These are phyloP conservation scores for Trichoderma guizhouense DNA, from an alignment of 2,329 filamentous ascomycete genomes.

Conservation along the genomic window DNA sequence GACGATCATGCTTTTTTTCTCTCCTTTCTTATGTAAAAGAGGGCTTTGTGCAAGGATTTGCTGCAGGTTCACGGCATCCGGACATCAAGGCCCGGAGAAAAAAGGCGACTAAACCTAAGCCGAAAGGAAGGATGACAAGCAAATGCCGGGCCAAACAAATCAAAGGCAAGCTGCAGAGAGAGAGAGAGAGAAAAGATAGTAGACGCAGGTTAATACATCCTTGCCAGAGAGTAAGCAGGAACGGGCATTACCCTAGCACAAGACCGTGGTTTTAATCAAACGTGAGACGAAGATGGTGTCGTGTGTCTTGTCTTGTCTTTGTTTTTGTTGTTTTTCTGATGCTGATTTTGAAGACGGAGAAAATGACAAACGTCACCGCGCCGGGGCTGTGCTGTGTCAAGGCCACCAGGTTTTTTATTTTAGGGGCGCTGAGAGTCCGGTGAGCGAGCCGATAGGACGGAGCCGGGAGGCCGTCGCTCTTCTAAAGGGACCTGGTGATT, in stretches of 20 bases:
- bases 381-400: constrained; percentile 18
- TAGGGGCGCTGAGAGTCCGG: constrained; percentile 5
- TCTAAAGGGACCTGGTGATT: neutral
- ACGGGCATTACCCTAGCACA: neutral
- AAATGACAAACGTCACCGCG: constrained; percentile 17
- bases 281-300: neutral
- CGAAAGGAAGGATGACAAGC: neutral
- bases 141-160: neutral
- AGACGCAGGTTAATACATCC: neutral
- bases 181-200: neutral
- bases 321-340: neutral
- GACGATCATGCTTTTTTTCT: neutral
- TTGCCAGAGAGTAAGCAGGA: constrained; percentile 1
- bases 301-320: neutral
- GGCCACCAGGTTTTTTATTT: constrained; percentile 12
- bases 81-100: neutral
- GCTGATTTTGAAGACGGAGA: neutral
- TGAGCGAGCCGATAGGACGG: constrained; percentile 9
- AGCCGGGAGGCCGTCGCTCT: neutral
- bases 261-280: neutral
- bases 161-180: neutral
- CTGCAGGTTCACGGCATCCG: neutral
- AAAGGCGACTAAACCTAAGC: neutral
- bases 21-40: neutral
- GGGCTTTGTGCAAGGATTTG: neutral